Evolutionary conservation across 2,329 filamentous ascomycete genomes (phyloP).

Genomic region (Aspergillus pseudotamarii): DNA sequence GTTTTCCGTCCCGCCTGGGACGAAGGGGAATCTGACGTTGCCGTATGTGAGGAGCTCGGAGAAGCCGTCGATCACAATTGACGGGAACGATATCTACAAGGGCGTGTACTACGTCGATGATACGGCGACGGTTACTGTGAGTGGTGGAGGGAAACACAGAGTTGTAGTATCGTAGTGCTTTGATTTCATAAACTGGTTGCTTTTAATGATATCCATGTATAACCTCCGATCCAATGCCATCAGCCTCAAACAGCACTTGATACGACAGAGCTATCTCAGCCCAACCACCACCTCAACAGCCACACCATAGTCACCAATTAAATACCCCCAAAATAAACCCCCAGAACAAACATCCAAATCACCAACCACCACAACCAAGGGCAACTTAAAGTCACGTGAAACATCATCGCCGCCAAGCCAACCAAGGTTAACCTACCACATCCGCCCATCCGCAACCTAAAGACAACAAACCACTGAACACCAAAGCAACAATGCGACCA

Average conservation of each 20-base stretch:
- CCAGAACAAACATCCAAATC: background rate
- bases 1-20: slow-evolving; percentile 27
- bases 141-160: slow-evolving; percentile 26
- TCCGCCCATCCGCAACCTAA: background rate
- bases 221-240: background rate
- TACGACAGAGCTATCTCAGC: background rate
- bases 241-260: background rate
- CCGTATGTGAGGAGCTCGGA: slow-evolving; percentile 23
- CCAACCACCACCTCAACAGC: background rate
- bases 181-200: background rate
- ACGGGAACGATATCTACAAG: slow-evolving; percentile 23
- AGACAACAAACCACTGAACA: background rate
- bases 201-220: background rate
- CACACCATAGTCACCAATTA: background rate
- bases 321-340: background rate
- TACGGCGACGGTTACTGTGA: slow-evolving; percentile 24
- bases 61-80: slow-evolving; percentile 29
- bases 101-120: slow-evolving; percentile 22
- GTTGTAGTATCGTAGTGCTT: slow-evolving; percentile 28
- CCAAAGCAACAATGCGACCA: slow-evolving; percentile 15
- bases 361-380: background rate
- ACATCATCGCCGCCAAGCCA: background rate
- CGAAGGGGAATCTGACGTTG: slow-evolving; percentile 25
- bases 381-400: background rate
- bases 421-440: background rate